These are phyloP conservation scores for Alternaria sp. DNA, from an alignment of 2,329 filamentous ascomycete genomes.

Conservation along the genomic window DNA sequence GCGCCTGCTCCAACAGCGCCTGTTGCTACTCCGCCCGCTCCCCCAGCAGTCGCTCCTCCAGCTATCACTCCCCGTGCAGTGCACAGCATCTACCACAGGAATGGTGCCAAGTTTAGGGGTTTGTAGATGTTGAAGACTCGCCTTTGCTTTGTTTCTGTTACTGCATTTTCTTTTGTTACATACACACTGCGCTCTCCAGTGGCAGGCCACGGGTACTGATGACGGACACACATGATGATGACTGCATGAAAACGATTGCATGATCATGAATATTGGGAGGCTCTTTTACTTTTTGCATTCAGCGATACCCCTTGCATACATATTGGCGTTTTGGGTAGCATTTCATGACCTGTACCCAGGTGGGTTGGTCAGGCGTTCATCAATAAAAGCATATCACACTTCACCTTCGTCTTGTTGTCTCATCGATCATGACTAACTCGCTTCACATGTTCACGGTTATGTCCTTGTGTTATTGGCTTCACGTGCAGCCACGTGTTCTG, in stretches of 20 bases:
- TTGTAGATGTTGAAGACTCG: constrained; percentile 6
- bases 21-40: constrained; percentile 3
- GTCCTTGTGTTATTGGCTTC: background rate
- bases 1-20: constrained; percentile 10
- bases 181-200: background rate
- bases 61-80: constrained; percentile 1
- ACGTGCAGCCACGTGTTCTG: background rate
- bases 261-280: background rate
- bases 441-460: background rate
- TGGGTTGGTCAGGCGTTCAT: background rate
- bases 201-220: constrained; percentile 12
- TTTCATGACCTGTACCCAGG: background rate
- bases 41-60: constrained; percentile 1
- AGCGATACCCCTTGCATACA: constrained; percentile 26
- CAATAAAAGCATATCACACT: background rate
- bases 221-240: background rate
- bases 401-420: too few relatives aligned
- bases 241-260: background rate
- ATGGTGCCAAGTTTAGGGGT: constrained; percentile 36
- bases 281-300: background rate
- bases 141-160: background rate
- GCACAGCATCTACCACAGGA: constrained; percentile 13
- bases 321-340: constrained; percentile 13
- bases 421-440: background rate
- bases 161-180: background rate